A percentile compares a stretch with the other conserved stretches of the same genome.
Conservation (phyloP, 169 alveolate species). For the Eimeria sp. region DNA sequence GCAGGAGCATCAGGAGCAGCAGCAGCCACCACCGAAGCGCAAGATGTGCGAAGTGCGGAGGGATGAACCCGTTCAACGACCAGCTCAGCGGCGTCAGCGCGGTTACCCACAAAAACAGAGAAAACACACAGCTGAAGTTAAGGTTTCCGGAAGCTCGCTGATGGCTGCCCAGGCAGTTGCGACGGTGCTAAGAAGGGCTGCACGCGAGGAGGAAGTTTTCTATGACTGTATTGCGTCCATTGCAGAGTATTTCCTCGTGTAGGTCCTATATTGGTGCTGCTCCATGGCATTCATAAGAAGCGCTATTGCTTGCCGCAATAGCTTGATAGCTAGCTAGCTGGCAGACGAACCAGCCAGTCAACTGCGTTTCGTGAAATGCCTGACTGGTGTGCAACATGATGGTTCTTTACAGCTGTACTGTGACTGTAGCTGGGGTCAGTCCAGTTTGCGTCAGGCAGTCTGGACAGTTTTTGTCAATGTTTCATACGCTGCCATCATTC, state of each 20-base stretch:
- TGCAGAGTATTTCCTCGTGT: slow-evolving; percentile 15
- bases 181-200: slow-evolving; percentile 36
- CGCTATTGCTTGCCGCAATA: neutral
- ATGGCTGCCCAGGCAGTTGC: slow-evolving; percentile 69
- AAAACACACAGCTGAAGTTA: neutral
- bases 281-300: neutral
- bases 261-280: neutral
- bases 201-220: slow-evolving; percentile 45
- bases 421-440: neutral
- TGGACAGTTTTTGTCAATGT: neutral
- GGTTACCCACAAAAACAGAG: neutral
- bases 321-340: neutral
- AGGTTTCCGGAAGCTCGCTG: slow-evolving; percentile 1
- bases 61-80: neutral
- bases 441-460: neutral
- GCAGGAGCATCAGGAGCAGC: neutral
- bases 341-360: neutral
- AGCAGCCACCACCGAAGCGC: slow-evolving; percentile 47
- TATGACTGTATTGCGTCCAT: slow-evolving; percentile 35
- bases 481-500: neutral
- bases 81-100: neutral
- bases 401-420: neutral
- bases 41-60: neutral
- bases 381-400: neutral
- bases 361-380: neutral